Conservation (phyloP, 495 filamentous ascomycete genomes). For the Penicillium turbatum region DNA sequence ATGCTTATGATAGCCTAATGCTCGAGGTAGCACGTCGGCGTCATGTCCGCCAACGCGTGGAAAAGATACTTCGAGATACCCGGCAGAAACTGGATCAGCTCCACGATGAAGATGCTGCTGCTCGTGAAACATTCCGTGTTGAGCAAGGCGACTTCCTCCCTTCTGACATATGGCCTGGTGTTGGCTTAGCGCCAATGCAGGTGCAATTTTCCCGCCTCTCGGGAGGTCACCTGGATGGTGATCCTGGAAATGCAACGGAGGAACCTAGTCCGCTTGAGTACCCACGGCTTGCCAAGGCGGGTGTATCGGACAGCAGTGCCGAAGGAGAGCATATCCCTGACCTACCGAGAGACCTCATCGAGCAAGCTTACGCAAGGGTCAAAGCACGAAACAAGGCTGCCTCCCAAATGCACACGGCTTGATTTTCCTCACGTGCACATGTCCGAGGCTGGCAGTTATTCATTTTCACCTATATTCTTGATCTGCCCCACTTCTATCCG, state of each 20-base stretch:
- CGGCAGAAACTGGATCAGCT: conserved; percentile 71
- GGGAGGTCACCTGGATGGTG: conserved; percentile 33
- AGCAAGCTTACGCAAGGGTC: conserved; percentile 45
- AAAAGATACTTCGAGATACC: conserved; percentile 69
- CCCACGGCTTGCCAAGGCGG: not conserved
- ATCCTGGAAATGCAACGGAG: conserved; percentile 4
- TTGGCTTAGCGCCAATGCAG: conserved; percentile 55
- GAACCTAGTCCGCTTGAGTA: not conserved
- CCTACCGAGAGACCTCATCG: conserved; percentile 51
- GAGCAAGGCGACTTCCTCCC: conserved; percentile 86
- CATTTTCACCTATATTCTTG: not conserved
- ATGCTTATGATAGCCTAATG: conserved; percentile 77
- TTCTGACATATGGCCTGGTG: conserved; percentile 81
- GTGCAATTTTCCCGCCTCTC: conserved; percentile 49
- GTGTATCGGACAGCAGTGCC: conserved; percentile 17
- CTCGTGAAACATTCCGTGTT: conserved; percentile 71
- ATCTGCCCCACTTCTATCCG: not conserved
- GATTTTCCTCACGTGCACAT: not conserved
- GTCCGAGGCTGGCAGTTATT: not conserved
- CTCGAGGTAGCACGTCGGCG: conserved; percentile 75
- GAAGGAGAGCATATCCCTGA: conserved; percentile 48
- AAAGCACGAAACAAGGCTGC: conserved; percentile 24
- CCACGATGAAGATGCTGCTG: conserved; percentile 65
- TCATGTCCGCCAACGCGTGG: conserved; percentile 64
- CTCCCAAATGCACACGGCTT: not conserved